phyloP scores from a whole-genome alignment of 1,284 basidiomycete genomes.

The Ustilago vetiveriae region DNA sequence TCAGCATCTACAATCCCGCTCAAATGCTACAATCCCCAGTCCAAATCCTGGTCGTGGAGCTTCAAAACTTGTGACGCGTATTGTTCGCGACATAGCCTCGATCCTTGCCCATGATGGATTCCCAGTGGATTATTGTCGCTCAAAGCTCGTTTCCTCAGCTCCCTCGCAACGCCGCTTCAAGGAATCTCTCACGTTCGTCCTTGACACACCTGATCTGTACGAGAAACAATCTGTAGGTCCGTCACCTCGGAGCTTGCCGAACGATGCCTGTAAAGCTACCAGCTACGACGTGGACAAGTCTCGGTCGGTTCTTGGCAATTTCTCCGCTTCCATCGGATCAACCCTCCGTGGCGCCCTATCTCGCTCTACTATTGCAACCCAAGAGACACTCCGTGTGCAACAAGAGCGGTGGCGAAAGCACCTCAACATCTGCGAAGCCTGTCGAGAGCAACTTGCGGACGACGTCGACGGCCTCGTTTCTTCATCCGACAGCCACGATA shows the following conservation, averaged over 20 bases:
- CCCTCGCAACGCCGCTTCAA: constrained; percentile 11
- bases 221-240: background rate
- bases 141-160: constrained; percentile 6
- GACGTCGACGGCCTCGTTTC: constrained; percentile 3
- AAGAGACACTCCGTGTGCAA: constrained; percentile 5
- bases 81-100: constrained; percentile 24
- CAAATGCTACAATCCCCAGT: constrained; percentile 18
- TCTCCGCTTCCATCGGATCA: constrained; percentile 27
- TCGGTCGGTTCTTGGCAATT: constrained; percentile 8
- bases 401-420: constrained; percentile 61
- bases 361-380: background rate
- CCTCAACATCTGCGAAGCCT: constrained; percentile 66
- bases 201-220: constrained; percentile 20
- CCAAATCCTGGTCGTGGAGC: constrained; percentile 19
- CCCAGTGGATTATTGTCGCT: constrained; percentile 37
- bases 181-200: constrained; percentile 16
- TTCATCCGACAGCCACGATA: background rate
- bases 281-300: background rate
- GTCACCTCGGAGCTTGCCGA: constrained; percentile 8
- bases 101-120: constrained; percentile 41
- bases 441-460: constrained; percentile 60
- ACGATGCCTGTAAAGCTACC: background rate
- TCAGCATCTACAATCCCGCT: background rate
- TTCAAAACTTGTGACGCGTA: constrained; percentile 29
- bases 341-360: constrained; percentile 14